Evolutionary conservation across 169 alveolate species (phyloP).

Genomic region (Blepharisma undulans): DNA sequence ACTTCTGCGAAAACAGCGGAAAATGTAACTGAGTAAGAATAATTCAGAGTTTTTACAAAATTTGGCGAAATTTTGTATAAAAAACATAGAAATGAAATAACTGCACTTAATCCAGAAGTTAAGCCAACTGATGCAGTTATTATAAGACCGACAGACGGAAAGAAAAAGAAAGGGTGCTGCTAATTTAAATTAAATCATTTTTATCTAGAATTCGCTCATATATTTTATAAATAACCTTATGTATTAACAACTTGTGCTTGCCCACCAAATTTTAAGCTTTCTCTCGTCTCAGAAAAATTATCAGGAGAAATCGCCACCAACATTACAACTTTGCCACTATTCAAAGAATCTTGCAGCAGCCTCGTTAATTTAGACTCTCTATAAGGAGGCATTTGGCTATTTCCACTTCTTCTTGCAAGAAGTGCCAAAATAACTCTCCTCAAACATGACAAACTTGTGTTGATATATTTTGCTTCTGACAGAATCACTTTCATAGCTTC

Average conservation of each 20-base stretch:
- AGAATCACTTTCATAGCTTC: slow-evolving; percentile 36
- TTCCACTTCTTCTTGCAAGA: slow-evolving; percentile 40
- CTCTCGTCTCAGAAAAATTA: slow-evolving; percentile 44
- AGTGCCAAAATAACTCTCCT: slow-evolving; percentile 49
- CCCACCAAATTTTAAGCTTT: slow-evolving; percentile 53
- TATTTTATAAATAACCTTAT: neutral
- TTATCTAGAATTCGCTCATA: too few relatives aligned
- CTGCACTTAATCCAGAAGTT: neutral
- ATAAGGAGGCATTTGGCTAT: slow-evolving; percentile 57
- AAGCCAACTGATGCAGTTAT: neutral
- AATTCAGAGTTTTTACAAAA: slow-evolving; percentile 28
- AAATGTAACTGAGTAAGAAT: slow-evolving; percentile 9
- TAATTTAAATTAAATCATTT: neutral
- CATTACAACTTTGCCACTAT: slow-evolving; percentile 59
- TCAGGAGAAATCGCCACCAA: slow-evolving; percentile 55
- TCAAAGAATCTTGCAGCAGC: slow-evolving; percentile 64
- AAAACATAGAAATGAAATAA: neutral
- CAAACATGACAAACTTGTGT: slow-evolving; percentile 50
- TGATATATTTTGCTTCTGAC: slow-evolving; percentile 53
- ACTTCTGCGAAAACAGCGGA: slow-evolving; percentile 33
- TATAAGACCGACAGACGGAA: neutral
- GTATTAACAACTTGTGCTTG: slow-evolving; percentile 34
- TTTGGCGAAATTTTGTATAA: slow-evolving; percentile 16
- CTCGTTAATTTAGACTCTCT: slow-evolving; percentile 74
- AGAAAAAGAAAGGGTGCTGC: slow-evolving; percentile 22